Percentiles rank a stretch among this genome's conserved stretches.
Evolutionary conservation across 768 basidiomycete species (phyloP).

Genomic region (Lentinula lateritia): DNA sequence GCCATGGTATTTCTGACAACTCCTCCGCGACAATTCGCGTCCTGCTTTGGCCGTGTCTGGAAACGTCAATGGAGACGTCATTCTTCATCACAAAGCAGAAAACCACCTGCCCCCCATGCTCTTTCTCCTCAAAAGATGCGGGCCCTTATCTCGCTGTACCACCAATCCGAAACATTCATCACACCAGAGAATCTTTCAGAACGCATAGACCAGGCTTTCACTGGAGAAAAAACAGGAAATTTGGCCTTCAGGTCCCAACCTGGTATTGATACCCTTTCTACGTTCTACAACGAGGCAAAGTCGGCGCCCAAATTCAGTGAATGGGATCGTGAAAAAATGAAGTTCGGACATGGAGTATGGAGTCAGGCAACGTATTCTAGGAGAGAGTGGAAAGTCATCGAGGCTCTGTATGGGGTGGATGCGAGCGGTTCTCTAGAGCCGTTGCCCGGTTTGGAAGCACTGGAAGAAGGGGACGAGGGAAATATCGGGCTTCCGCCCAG

Average conservation of each 20-base stretch:
- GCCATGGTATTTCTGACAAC: background rate
- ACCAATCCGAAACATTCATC: conserved; percentile 67
- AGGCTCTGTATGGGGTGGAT: conserved; percentile 50
- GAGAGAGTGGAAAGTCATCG: conserved; percentile 40
- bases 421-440: conserved; percentile 13
- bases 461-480: conserved; percentile 28
- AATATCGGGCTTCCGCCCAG: conserved; percentile 1
- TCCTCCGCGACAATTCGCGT: background rate
- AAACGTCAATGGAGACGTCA: conserved; percentile 15
- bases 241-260: background rate
- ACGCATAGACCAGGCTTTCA: conserved; percentile 63
- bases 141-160: conserved; percentile 73
- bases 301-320: conserved; percentile 32
- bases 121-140: conserved; percentile 59
- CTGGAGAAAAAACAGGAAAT: conserved; percentile 7
- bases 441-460: conserved; percentile 40
- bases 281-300: conserved; percentile 14
- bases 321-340: conserved; percentile 24
- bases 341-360: background rate
- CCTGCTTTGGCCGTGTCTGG: background rate
- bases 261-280: background rate
- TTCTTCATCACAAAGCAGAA: conserved; percentile 14
- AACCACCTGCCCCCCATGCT: conserved; percentile 18
- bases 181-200: conserved; percentile 62
- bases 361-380: conserved; percentile 7